Percentiles rank a stretch among this genome's conserved stretches.
phyloP scores from a whole-genome alignment of 371 early-diverging fungal species.

The Umbelopsis sp. region DNA sequence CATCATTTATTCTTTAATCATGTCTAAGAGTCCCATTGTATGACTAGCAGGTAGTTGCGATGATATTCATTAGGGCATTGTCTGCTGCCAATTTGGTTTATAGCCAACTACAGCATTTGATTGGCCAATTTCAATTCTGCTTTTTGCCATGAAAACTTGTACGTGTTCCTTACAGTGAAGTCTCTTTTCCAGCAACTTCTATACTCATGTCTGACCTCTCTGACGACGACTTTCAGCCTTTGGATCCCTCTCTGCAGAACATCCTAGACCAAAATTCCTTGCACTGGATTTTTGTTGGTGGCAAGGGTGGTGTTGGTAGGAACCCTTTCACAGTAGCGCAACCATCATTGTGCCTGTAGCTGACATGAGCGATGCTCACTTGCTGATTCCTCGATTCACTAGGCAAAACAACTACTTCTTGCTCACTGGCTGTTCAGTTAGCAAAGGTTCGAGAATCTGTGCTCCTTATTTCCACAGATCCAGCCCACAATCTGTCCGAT shows the following conservation, averaged over 20 bases:
- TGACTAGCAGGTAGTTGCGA: no score
- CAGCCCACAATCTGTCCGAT: constrained; percentile 98
- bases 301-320: constrained; percentile 99
- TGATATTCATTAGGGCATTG: no score
- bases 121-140: no score
- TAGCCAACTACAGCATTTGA: no score
- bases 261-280: constrained; percentile 93
- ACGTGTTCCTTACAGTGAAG: no score
- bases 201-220: constrained; percentile 52
- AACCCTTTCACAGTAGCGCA: constrained; percentile 14
- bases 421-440: constrained; percentile 91
- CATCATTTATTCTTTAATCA: no score
- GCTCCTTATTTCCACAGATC: constrained; percentile 97
- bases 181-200: neutral
- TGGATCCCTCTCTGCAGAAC: constrained; percentile 90
- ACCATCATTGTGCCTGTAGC: constrained; percentile 26
- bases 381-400: constrained; percentile 20
- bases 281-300: constrained; percentile 98
- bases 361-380: constrained; percentile 28
- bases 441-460: constrained; percentile 92
- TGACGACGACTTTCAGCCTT: constrained; percentile 66
- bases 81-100: no score
- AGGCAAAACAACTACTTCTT: constrained; percentile 76
- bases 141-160: no score
- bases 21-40: no score